Conservation (phyloP, 2,329 filamentous ascomycete genomes). For the Penicillium sp. region DNA sequence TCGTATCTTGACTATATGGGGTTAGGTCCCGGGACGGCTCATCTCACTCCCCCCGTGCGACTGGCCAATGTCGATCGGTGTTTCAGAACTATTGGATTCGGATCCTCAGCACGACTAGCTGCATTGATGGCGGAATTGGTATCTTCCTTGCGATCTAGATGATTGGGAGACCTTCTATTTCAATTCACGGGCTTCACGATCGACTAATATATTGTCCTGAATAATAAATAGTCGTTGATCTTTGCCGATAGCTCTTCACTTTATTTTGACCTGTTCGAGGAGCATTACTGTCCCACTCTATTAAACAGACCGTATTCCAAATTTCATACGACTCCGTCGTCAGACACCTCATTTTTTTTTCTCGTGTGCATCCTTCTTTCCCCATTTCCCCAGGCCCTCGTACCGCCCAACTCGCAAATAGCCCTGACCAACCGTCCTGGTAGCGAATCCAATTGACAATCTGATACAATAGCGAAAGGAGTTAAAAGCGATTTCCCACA, state of each 20-base stretch:
- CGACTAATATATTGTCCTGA: not conserved
- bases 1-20: not conserved
- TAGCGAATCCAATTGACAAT: not conserved
- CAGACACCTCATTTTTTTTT: not conserved
- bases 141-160: not conserved
- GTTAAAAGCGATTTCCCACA: not conserved
- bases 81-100: conserved; percentile 1
- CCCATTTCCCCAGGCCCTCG: not conserved
- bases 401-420: not conserved
- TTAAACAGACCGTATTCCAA: not conserved
- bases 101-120: not conserved
- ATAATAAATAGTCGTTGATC: not conserved
- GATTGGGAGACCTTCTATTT: not conserved
- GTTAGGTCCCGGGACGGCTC: not conserved
- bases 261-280: not conserved
- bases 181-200: not conserved
- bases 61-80: not conserved
- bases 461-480: not conserved
- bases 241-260: not conserved
- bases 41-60: not conserved
- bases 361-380: not conserved
- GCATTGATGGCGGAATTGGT: not conserved
- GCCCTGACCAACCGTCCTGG: not conserved
- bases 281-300: not conserved
- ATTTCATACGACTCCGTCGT: not conserved